Evolutionary conservation across 2,329 filamentous ascomycete species (phyloP), one percentile per base, ranked within the genome.

Genomic region (Fulvia fulva): DNA sequence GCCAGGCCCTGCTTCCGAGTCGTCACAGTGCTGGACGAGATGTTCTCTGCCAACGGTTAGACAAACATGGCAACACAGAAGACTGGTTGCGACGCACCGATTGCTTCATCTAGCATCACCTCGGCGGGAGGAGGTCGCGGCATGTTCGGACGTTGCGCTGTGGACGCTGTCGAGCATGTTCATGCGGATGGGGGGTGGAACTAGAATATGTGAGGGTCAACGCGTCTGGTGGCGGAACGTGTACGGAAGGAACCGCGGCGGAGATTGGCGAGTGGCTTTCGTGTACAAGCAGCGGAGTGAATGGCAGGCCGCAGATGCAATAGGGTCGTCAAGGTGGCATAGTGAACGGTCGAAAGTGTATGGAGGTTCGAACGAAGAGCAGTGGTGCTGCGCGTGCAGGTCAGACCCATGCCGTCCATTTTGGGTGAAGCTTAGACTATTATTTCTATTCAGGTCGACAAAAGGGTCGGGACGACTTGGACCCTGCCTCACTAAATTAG

Each of bases 1-100:
- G 77, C 76, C 59, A 86, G 73, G 30, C 80, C 83, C 59, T 80
- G 76, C 32, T 68, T 70, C 41, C 83, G 81, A 25, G 80, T 78
- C 61, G 72, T 77, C 52, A 75, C 68, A 61, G 70, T 76, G 28
- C 74, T 76, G 25, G 76, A 77, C 19, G 73, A 68, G 50, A 82
- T 67, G 58, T 72, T 70, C 59, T 72, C 74, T 59, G 45, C 32
- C 12, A 6, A 14, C 3, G 8, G 26, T 45, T 43, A 28, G 26
- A 14, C 4, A 12, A 12, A 5, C 26, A 14, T 12, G 25, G 3
- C 11, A 12, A 23, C 25, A 50, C 23, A 23, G 4, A 5, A 25
- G 14, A 28, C 21, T 11, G 21, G 8, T 3, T 1, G 28, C 19
- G 21, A 47, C 21, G 23, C 26, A 50, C 47, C 47, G 7, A 58